phyloP scores from a whole-genome alignment of 768 basidiomycete genomes.

The Kwoniella dendrophila region DNA sequence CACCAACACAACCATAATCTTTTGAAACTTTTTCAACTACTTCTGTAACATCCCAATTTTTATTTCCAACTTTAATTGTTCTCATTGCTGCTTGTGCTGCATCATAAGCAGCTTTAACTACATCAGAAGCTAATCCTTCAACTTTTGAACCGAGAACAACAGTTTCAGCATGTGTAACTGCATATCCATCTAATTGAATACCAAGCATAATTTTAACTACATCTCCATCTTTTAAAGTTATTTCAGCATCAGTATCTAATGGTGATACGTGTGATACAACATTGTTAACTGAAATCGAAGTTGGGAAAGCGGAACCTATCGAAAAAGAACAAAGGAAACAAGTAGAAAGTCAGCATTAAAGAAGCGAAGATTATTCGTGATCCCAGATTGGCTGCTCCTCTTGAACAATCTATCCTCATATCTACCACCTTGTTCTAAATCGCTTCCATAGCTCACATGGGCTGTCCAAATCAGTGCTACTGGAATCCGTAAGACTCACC shows the following conservation, averaged over 20 bases:
- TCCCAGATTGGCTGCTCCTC: neutral
- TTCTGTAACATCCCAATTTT: slow-evolving; percentile 94
- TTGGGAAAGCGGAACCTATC: slow-evolving; percentile 85
- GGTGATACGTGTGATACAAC: slow-evolving; percentile 94
- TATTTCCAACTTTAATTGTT: slow-evolving; percentile 84
- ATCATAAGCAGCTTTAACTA: slow-evolving; percentile 87
- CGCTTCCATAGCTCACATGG: no score
- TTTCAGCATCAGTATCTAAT: slow-evolving; percentile 69
- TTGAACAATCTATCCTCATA: neutral
- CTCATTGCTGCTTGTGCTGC: slow-evolving; percentile 93
- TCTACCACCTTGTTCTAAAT: neutral
- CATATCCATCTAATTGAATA: slow-evolving; percentile 97
- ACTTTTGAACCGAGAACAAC: slow-evolving; percentile 79
- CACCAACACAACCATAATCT: slow-evolving; percentile 75
- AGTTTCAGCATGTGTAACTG: slow-evolving; percentile 90
- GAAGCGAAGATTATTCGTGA: neutral
- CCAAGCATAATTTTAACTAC: slow-evolving; percentile 96
- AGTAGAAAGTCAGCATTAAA: neutral
- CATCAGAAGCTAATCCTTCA: slow-evolving; percentile 85
- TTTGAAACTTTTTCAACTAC: slow-evolving; percentile 72
- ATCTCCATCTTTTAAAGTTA: slow-evolving; percentile 66
- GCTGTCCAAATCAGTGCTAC: no score
- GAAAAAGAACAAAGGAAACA: slow-evolving; percentile 1
- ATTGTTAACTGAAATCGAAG: slow-evolving; percentile 91
- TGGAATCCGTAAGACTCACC: slow-evolving; percentile 70